Percentiles rank a stretch among this genome's conserved stretches.
Conservation (phyloP, 768 basidiomycete species). For the Mycena metata region DNA sequence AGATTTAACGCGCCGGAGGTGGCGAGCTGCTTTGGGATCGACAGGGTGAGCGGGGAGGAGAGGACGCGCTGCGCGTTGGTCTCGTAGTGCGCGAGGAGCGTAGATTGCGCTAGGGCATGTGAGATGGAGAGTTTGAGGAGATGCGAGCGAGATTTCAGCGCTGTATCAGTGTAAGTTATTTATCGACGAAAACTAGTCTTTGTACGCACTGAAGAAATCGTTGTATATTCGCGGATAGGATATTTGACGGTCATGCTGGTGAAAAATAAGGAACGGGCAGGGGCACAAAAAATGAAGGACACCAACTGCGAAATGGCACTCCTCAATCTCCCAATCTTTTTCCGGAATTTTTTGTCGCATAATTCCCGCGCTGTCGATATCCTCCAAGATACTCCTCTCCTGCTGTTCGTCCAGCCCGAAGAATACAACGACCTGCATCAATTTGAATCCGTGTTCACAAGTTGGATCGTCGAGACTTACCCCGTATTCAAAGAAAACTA, state of each 20-base stretch:
- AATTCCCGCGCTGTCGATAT: constrained; percentile 79
- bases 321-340: constrained; percentile 91
- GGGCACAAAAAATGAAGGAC: constrained; percentile 15
- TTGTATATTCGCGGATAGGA: constrained; percentile 94
- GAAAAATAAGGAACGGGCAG: constrained; percentile 21
- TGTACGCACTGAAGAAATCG: constrained; percentile 89
- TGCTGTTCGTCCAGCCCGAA: constrained; percentile 87
- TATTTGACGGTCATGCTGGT: constrained; percentile 85
- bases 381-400: constrained; percentile 88
- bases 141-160: constrained; percentile 92
- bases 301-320: constrained; percentile 89
- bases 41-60: constrained; percentile 79
- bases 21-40: constrained; percentile 89
- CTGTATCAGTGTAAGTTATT: constrained; percentile 52
- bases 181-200: constrained; percentile 13
- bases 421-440: constrained; percentile 75
- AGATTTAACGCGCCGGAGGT: constrained; percentile 81
- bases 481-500: constrained; percentile 88
- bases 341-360: constrained; percentile 72
- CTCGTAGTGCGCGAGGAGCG: constrained; percentile 91
- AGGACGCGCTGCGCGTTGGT: constrained; percentile 81
- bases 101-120: constrained; percentile 95
- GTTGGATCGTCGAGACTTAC: constrained; percentile 45
- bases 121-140: constrained; percentile 93
- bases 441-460: background rate